These are phyloP conservation scores for Spathaspora gorwiae DNA, from an alignment of 805 yeast species.

Conservation along the genomic window DNA sequence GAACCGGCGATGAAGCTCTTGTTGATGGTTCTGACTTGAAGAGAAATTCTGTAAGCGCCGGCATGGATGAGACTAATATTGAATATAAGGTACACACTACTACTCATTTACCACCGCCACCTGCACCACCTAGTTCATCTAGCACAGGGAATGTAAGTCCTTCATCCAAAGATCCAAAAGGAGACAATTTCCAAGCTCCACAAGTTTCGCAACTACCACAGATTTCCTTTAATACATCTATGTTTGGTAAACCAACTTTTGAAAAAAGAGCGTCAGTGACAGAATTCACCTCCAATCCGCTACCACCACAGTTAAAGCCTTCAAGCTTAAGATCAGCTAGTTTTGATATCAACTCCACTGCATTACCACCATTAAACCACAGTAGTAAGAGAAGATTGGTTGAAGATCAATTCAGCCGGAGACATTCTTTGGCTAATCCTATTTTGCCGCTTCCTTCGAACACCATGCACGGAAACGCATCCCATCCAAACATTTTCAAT, in stretches of 20 bases:
- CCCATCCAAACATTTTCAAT: conserved; percentile 18
- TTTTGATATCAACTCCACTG: conserved; percentile 16
- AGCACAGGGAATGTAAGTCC: neutral
- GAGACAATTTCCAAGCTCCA: neutral
- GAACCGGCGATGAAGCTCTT: neutral
- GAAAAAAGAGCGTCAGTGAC: neutral
- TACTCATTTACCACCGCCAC: conserved; percentile 7
- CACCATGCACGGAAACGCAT: conserved; percentile 6
- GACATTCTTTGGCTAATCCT: conserved; percentile 25
- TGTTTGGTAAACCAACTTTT: conserved; percentile 20
- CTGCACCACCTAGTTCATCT: neutral
- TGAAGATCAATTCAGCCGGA: conserved; percentile 20
- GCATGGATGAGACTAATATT: neutral
- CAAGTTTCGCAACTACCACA: conserved; percentile 16
- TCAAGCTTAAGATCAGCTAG: conserved; percentile 19
- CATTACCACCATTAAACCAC: conserved; percentile 19
- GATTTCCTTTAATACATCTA: conserved; percentile 39
- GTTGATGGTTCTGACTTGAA: neutral
- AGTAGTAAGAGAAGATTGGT: conserved; percentile 22
- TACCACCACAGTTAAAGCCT: conserved; percentile 5
- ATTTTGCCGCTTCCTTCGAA: conserved; percentile 7
- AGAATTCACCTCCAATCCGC: conserved; percentile 4
- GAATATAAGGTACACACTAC: neutral
- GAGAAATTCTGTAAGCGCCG: neutral
- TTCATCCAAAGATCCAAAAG: neutral